Evolutionary conservation across 2,329 filamentous ascomycete genomes (phyloP), one percentile per base, ranked within the genome.

Genomic region (Trichoderma sp.): DNA sequence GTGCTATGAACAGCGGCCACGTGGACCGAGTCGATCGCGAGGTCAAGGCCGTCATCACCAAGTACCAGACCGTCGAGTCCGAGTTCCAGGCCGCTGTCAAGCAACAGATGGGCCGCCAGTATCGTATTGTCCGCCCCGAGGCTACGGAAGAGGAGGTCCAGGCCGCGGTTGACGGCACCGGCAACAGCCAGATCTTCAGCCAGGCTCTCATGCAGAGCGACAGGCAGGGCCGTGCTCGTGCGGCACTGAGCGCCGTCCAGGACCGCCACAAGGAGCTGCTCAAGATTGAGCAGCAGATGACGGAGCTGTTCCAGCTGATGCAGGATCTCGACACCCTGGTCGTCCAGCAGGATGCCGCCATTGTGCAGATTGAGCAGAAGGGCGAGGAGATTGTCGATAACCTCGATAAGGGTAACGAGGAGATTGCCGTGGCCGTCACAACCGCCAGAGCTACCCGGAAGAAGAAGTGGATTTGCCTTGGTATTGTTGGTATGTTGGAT

Each of bases 401-500:
- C 77, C 85, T 97, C 55, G 87, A 90, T 73, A 90, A 95, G 76
- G 94, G 90, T 69, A 97, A 95, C 74, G 85, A 87, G 68, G 88
- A 97, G 77, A 90, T 98, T 66, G 88, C 84, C 45, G 85, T 85
- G n/a, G 93, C 93, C 14, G 90, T 97, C 68, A 83, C 85, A 67
- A 96, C 91, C 71, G 94, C 94, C 9, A 84, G 90, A 75, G 86
- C 87, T 71, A 91, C 90, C 58, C 85, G 91, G 71, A 91, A 88
- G 81, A 96, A 96, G 92, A 97, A 97, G 90, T 97, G 93, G 93
- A 93, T 91, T 76, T 97, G 93, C 82, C 80, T 97, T 71, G 88
- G 89, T 72, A 92, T 97, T 73, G 80, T 83, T 71, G 80, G 84
- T 87, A 81, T 71, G 84, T 73, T 39, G 14, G 12, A 26, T 15